Base-by-base conservation (phyloP, 1,139 yeast genomes). In the Saccharomyces pastorianus region DNA sequence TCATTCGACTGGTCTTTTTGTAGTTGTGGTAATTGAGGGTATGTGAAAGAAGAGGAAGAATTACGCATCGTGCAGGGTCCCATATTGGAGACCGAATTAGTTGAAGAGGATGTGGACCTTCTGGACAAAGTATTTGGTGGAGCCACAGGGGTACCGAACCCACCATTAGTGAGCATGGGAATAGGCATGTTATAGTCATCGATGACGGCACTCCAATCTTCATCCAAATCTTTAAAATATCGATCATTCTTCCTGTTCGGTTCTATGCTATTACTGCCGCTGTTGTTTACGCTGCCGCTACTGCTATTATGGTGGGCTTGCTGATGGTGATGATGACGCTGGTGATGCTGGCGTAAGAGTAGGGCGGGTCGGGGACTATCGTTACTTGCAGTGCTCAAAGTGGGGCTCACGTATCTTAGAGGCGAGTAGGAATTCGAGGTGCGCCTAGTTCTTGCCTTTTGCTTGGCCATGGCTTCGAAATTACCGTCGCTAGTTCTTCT, bases 181-280 rank as follows among this genome's bases (percentile, higher is more conserved):
- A 68, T 68, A 8, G 72, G 72, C 62, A 62, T 64, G 51, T 67
- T 67, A 51, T 65, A 67, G 53, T 69, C 71, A 59, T 85, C 89
- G 49, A 89, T 76, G 46, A 83, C 86, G 3, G 96, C 95, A 66
- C 89, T 91, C 97, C 96, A 90, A 69, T 89, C 96, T 63, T 87
- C 96, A 66, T 89, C 96, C 51, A 83, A 70, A 64, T 88, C 96
- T 23, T 79, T 72, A 60, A 81, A 83, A 54, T 68, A 71, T 42
- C 60, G 64, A 27, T 69, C 67, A 51, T 29, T 58, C 57, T 55
- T 68, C 59, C 29, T 68, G 64, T 17, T 66, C 56, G 6, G 57
- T 41, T n/a, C 55, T 44, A 6, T 56, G 53, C 41, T 48, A 8
- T 52, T 46, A 42, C 44, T 51, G 13, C 58, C 55, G 44, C 55